phyloP scores from a whole-genome alignment of 2,329 filamentous ascomycete species.

The Diaporthe amygdali region DNA sequence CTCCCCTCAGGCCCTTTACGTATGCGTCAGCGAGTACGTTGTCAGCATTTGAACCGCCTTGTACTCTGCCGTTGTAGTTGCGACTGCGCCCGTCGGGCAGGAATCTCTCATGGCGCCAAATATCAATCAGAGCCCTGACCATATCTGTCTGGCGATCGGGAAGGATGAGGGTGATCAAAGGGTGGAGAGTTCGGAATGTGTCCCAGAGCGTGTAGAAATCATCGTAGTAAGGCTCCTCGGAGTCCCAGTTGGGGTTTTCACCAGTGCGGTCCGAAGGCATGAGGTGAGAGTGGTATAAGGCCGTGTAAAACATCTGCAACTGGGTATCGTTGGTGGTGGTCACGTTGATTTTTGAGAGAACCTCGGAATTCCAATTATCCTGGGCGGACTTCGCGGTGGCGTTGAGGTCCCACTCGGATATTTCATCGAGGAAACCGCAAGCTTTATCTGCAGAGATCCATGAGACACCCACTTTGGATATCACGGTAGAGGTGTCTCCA shows the following conservation, averaged over 20 bases:
- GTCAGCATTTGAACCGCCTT: conserved; percentile 74
- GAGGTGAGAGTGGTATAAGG: conserved; percentile 72
- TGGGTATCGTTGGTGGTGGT: conserved; percentile 54
- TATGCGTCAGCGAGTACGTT: conserved; percentile 76
- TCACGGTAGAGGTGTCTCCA: conserved; percentile 43
- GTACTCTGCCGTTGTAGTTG: conserved; percentile 71
- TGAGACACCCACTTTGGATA: conserved; percentile 68
- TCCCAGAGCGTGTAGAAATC: conserved; percentile 66
- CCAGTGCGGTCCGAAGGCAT: conserved; percentile 72
- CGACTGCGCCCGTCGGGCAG: conserved; percentile 70
- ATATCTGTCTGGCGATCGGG: conserved; percentile 58
- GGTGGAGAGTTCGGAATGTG: conserved; percentile 65
- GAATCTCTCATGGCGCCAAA: conserved; percentile 66
- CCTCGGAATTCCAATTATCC: conserved; percentile 62
- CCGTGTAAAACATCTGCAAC: conserved; percentile 67
- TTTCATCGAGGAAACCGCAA: conserved; percentile 58
- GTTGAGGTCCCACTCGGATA: conserved; percentile 48
- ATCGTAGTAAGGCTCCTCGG: conserved; percentile 62
- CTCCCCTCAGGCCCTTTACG: conserved; percentile 67
- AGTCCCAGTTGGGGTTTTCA: conserved; percentile 62
- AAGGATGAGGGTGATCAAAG: conserved; percentile 58
- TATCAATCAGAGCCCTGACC: conserved; percentile 62
- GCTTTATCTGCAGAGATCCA: conserved; percentile 67
- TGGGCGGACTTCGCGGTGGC: conserved; percentile 48
- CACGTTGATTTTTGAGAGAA: conserved; percentile 68